Evolutionary conservation across 208 protist genomes (phyloP), one percentile per base, ranked within the genome.

Genomic region (Crithidia acanthocephali): DNA sequence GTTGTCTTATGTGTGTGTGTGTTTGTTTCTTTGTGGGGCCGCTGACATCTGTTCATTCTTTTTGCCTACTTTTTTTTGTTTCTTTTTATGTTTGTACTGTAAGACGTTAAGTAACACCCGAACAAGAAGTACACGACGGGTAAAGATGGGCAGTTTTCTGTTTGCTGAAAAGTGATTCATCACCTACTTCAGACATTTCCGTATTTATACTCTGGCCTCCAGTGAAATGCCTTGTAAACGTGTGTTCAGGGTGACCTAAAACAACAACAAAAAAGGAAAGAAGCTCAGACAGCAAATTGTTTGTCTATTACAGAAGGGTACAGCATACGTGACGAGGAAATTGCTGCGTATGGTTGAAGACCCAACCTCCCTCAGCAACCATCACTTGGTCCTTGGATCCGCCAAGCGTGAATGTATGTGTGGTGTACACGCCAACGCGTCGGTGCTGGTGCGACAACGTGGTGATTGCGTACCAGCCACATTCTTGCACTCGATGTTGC

Each of bases 31-130:
- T 20, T n/a, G 44, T 3, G 44, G 4, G 44, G 44, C 44, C 44
- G 44, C 18, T 48, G 16, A 48, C 44, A 28, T 23, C 23, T 45
- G 30, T 28, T 60, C 35, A 4, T 47, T 40, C 1, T 58, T 22
- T 40, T 58, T 58, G n/a, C n/a, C n/a, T n/a, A n/a, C n/a, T 40
- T 13, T 58, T 22, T 40, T 58, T 58, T 6, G 4, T 22, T 22
- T 58, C 6, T 16, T 60, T 45, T 20, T 42, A 28, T 45, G 8
- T 58, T 37, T 58, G 28, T 58, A 53, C 23, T 53, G 50, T 53
- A 53, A 53, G 18, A 4, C 44, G 6, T n/a, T 48, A 48, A 48
- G 6, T 48, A 48, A 48, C 44, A 48, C 44, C 44, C 44, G 16
- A 48, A 48, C 44, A n/a, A 20, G 18, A 48, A 48, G 44, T 48